phyloP scores from a whole-genome alignment of 495 filamentous ascomycete species.

The Aspergillus ellipticus region DNA sequence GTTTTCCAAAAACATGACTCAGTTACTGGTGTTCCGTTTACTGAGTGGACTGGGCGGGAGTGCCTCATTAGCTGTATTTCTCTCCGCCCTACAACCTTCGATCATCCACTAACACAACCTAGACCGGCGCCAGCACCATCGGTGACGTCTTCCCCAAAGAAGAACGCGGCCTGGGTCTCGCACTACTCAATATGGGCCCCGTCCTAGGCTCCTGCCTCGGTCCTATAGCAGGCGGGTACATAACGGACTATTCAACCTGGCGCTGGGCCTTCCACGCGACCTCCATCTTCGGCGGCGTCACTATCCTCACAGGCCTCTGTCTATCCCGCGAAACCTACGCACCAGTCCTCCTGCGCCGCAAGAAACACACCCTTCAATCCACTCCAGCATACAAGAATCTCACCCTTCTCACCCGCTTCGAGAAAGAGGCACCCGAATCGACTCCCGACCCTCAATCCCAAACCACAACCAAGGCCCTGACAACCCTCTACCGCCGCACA shows the following conservation, averaged over 20 bases:
- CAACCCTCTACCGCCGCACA: conserved; percentile 3
- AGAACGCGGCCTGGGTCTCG: not conserved
- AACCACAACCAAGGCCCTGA: conserved; percentile 3
- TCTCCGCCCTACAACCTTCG: too few species aligned
- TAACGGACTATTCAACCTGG: conserved; percentile 13
- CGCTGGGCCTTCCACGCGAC: conserved; percentile 12
- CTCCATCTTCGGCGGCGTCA: conserved; percentile 12
- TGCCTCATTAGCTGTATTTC: not conserved
- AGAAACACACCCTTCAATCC: conserved; percentile 9
- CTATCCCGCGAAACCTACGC: conserved; percentile 10
- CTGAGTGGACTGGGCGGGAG: not conserved
- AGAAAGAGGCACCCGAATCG: conserved; percentile 6
- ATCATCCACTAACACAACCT: not conserved
- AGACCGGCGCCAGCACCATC: not conserved
- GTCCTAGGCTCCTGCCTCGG: conserved; percentile 1
- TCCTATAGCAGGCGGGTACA: conserved; percentile 9
- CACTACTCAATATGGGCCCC: conserved; percentile 1
- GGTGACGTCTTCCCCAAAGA: not conserved
- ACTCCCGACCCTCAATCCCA: not conserved
- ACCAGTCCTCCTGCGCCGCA: conserved; percentile 8
- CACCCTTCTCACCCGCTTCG: not conserved
- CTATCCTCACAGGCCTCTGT: conserved; percentile 7
- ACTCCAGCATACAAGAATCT: not conserved
- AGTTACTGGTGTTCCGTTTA: not conserved
- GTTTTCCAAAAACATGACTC: not conserved